A percentile compares a stretch with the other conserved stretches of the same genome.
phyloP scores from a whole-genome alignment of 495 filamentous ascomycete species.

The Penicillium waksmanii region DNA sequence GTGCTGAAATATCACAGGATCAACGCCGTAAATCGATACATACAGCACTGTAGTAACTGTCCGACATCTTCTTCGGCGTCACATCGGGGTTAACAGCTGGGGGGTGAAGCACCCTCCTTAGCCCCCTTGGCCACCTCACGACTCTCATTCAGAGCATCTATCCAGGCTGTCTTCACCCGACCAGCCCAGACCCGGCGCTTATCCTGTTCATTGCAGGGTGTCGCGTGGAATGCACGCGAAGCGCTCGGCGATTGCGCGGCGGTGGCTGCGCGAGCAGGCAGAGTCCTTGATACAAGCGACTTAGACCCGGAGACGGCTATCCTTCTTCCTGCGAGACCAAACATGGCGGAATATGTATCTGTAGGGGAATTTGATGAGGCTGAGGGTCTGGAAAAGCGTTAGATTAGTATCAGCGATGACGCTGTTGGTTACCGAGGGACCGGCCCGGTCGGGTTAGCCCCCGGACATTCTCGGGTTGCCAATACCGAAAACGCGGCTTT shows the following conservation, averaged over 20 bases:
- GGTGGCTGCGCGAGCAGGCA: slow-evolving; percentile 18
- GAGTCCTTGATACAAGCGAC: slow-evolving; percentile 7
- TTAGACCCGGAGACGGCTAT: slow-evolving; percentile 20
- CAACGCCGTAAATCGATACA: slow-evolving; percentile 22
- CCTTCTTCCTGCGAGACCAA: slow-evolving; percentile 28
- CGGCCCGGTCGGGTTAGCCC: slow-evolving; percentile 23
- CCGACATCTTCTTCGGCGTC: slow-evolving; percentile 65
- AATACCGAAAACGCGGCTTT: slow-evolving; percentile 14
- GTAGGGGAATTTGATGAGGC: not conserved
- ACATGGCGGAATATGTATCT: slow-evolving; percentile 18
- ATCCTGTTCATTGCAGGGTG: slow-evolving; percentile 14
- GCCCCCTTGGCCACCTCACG: slow-evolving; percentile 44
- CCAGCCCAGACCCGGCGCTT: slow-evolving; percentile 34
- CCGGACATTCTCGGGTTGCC: slow-evolving; percentile 22
- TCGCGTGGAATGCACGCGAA: slow-evolving; percentile 36
- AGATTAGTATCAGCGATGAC: slow-evolving; percentile 22
- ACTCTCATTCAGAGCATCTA: slow-evolving; percentile 63
- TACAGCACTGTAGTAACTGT: slow-evolving; percentile 66
- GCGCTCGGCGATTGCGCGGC: slow-evolving; percentile 17
- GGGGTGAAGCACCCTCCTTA: slow-evolving; percentile 28
- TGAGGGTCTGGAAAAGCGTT: not conserved
- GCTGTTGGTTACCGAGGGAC: slow-evolving; percentile 20
- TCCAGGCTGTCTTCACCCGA: slow-evolving; percentile 69
- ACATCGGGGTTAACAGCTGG: slow-evolving; percentile 51
- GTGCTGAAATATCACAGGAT: not conserved